Percentiles rank a stretch among this genome's conserved stretches.
These are phyloP conservation scores for Daldinia childiae DNA, from an alignment of 495 filamentous ascomycete species.

Conservation along the genomic window DNA sequence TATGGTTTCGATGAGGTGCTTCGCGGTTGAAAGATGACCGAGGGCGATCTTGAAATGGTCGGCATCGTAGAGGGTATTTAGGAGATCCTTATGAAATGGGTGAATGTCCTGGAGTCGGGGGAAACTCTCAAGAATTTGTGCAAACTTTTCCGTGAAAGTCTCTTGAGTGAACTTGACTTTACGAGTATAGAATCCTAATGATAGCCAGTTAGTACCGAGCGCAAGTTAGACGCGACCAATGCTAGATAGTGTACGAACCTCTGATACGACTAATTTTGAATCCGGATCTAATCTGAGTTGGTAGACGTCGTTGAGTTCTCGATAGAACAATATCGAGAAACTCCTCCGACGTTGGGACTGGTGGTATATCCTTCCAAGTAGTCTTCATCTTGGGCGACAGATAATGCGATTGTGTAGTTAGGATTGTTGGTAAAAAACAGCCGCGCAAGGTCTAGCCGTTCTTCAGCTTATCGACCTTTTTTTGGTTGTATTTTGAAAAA, in stretches of 20 bases:
- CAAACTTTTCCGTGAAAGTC: slow-evolving; percentile 94
- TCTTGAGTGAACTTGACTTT: slow-evolving; percentile 99
- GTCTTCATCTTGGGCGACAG: slow-evolving; percentile 55
- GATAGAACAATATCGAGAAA: slow-evolving; percentile 97
- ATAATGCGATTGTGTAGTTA: slow-evolving; percentile 23
- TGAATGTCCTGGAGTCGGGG: slow-evolving; percentile 95
- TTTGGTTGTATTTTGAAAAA: slow-evolving; percentile 27
- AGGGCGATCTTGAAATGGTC: slow-evolving; percentile 98
- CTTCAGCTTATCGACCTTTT: slow-evolving; percentile 15
- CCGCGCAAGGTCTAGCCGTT: slow-evolving; percentile 1
- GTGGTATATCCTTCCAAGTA: slow-evolving; percentile 75
- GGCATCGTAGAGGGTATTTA: slow-evolving; percentile 85
- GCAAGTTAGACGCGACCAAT: not conserved
- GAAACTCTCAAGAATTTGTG: slow-evolving; percentile 88
- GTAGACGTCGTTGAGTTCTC: slow-evolving; percentile 90
- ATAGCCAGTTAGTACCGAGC: slow-evolving; percentile 21
- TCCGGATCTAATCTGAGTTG: slow-evolving; percentile 93
- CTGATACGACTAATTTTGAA: slow-evolving; percentile 97
- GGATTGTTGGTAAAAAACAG: slow-evolving; percentile 15
- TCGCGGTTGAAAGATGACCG: slow-evolving; percentile 93
- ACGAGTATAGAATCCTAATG: slow-evolving; percentile 86
- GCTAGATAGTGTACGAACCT: slow-evolving; percentile 31
- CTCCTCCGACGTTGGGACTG: slow-evolving; percentile 92
- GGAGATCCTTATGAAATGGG: slow-evolving; percentile 82
- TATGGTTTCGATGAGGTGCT: slow-evolving; percentile 95